These are phyloP conservation scores for Boeremia exigua DNA, from an alignment of 2,329 filamentous ascomycete genomes.

Conservation along the genomic window DNA sequence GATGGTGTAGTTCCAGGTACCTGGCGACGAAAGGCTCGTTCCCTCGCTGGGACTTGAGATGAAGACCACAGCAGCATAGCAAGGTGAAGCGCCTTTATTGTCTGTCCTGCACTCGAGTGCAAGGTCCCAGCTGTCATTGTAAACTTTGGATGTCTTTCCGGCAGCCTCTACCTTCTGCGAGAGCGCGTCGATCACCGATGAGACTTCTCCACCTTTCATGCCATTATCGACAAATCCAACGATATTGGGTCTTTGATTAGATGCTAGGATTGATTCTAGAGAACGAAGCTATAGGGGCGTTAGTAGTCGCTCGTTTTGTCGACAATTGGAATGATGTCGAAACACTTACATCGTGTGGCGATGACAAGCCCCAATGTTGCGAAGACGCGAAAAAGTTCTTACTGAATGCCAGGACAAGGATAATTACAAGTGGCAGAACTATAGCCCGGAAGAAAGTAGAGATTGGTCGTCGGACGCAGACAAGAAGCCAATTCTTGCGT, in stretches of 20 bases:
- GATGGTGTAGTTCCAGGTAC: conserved; percentile 36
- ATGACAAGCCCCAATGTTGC: conserved; percentile 29
- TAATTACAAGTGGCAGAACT: conserved; percentile 28
- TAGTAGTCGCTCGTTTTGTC: neutral
- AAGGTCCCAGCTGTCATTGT: conserved; percentile 17
- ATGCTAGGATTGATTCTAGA: conserved; percentile 24
- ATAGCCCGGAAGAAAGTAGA: conserved; percentile 34
- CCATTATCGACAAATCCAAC: conserved; percentile 37
- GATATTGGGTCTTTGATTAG: conserved; percentile 20
- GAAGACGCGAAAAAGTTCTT: conserved; percentile 33
- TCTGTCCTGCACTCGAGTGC: conserved; percentile 21
- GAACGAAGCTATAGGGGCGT: conserved; percentile 22
- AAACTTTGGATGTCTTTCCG: conserved; percentile 24
- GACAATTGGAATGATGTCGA: neutral
- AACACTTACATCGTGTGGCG: conserved; percentile 28
- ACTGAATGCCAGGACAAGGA: conserved; percentile 29
- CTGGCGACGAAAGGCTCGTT: conserved; percentile 16
- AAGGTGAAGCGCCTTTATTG: conserved; percentile 18
- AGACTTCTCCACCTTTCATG: conserved; percentile 28
- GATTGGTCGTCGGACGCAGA: conserved; percentile 26
- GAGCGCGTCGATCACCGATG: conserved; percentile 28
- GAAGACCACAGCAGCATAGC: conserved; percentile 31
- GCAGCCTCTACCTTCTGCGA: conserved; percentile 23
- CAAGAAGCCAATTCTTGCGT: conserved; percentile 36
- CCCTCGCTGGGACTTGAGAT: conserved; percentile 41